phyloP scores from a whole-genome alignment of 1,284 basidiomycete species.

The Ganoderma sinense region DNA sequence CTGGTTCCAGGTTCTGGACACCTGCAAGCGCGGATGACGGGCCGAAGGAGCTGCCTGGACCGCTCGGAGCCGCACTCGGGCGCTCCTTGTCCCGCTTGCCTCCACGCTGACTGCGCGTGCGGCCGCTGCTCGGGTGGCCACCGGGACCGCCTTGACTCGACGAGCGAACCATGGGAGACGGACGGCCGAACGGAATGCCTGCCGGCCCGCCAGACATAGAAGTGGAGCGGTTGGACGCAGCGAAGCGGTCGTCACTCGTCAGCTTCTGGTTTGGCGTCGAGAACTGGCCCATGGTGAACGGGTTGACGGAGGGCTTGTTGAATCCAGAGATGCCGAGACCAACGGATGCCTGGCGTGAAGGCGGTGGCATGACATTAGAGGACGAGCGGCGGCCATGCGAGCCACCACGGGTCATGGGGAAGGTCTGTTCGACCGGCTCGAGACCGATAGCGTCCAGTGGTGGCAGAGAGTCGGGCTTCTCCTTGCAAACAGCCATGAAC shows the following conservation, averaged over 20 bases:
- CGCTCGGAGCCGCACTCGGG: conserved; percentile 31
- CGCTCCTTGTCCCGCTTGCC: conserved; percentile 62
- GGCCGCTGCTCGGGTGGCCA: conserved; percentile 55
- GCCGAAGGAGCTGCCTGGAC: conserved; percentile 31
- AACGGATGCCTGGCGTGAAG: conserved; percentile 58
- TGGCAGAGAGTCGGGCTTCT: conserved; percentile 92
- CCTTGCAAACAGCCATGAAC: conserved; percentile 95
- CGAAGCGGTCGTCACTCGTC: conserved; percentile 80
- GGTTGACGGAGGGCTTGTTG: conserved; percentile 49
- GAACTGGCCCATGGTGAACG: conserved; percentile 83
- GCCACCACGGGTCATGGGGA: conserved; percentile 64
- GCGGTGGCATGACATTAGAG: conserved; percentile 47
- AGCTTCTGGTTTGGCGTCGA: conserved; percentile 61
- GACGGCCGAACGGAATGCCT: conserved; percentile 56
- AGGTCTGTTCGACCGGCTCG: conserved; percentile 72
- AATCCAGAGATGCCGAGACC: conserved; percentile 63
- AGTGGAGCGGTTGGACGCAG: conserved; percentile 49
- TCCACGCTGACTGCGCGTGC: conserved; percentile 79
- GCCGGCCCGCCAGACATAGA: conserved; percentile 47
- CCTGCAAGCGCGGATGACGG: conserved; percentile 30
- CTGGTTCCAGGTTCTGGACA: conserved; percentile 56
- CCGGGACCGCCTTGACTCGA: conserved; percentile 77
- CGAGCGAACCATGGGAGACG: conserved; percentile 73
- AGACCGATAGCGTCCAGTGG: conserved; percentile 93
- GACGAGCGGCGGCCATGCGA: conserved; percentile 60